A percentile compares a stretch with the other conserved stretches of the same genome.
phyloP scores from a whole-genome alignment of 306 rosid genomes.

The Notholithocarpus densiflorus region DNA sequence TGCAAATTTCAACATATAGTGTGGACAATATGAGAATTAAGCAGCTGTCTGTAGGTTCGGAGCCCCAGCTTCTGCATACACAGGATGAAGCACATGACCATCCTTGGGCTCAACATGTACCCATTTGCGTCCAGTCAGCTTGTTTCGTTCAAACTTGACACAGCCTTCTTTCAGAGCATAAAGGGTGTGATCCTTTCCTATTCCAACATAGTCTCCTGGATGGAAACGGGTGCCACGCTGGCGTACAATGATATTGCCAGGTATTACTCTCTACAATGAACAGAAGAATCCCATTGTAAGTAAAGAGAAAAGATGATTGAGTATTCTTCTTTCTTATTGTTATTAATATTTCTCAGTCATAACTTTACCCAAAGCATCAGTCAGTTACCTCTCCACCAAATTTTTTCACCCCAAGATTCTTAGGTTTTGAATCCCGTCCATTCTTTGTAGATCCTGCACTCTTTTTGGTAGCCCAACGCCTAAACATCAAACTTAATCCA shows the following conservation, averaged over 20 bases:
- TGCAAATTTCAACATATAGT: constrained; percentile 1
- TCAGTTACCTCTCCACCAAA: constrained; percentile 88
- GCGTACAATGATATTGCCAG: constrained; percentile 85
- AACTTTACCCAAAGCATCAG: background rate
- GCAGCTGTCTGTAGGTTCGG: constrained; percentile 31
- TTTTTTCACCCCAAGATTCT: constrained; percentile 91
- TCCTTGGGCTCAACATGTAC: constrained; percentile 78
- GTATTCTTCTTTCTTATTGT: background rate
- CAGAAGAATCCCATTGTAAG: background rate
- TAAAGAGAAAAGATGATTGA: background rate
- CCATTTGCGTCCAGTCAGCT: constrained; percentile 81
- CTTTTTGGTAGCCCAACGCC: constrained; percentile 93
- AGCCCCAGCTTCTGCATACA: constrained; percentile 43
- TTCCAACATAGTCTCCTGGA: constrained; percentile 88
- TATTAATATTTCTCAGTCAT: background rate
- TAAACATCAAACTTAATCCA: constrained; percentile 65
- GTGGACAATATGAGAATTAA: constrained; percentile 16
- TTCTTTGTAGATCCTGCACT: constrained; percentile 87
- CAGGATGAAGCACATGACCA: constrained; percentile 84
- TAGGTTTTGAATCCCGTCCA: constrained; percentile 88
- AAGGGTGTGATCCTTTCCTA: constrained; percentile 82
- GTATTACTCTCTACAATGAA: constrained; percentile 67
- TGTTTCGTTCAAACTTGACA: constrained; percentile 74
- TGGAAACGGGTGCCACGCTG: constrained; percentile 92
- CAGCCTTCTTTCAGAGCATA: constrained; percentile 82